Percentiles rank a stretch among this genome's conserved stretches.
Conservation (phyloP, 192 early-diverging fungal genomes). For the Rhizophlyctis rosea region DNA sequence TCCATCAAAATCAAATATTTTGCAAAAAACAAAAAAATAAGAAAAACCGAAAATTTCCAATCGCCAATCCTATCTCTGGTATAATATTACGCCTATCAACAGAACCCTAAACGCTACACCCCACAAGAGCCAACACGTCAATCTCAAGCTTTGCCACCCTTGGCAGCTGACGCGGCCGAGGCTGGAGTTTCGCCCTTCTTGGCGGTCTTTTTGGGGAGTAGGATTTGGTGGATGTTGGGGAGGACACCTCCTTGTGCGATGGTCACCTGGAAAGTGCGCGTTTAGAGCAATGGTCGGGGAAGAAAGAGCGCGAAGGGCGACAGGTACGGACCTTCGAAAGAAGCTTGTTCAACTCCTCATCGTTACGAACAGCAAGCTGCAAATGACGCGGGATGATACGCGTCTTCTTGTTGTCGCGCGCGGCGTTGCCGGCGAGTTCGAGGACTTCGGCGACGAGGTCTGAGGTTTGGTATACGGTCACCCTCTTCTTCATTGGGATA, state of each 20-base stretch:
- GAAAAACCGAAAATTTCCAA: no score
- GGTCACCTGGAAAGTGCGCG: slow-evolving; percentile 43
- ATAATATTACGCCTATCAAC: no score
- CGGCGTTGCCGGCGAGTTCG: slow-evolving; percentile 88
- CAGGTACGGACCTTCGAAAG: slow-evolving; percentile 52
- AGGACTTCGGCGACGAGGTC: slow-evolving; percentile 87
- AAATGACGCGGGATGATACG: slow-evolving; percentile 82
- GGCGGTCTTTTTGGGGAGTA: slow-evolving; percentile 23
- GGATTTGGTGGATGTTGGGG: slow-evolving; percentile 22
- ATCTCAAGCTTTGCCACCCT: no score
- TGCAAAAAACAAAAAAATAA: no score
- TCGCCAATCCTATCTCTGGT: no score
- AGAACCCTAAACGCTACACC: no score
- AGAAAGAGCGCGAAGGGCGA: background rate
- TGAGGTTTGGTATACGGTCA: background rate
- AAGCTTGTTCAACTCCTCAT: slow-evolving; percentile 84
- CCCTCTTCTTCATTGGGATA: no score
- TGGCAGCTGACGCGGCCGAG: no score
- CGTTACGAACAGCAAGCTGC: slow-evolving; percentile 85
- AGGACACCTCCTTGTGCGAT: slow-evolving; percentile 71
- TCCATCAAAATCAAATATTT: no score
- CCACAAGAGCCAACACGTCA: no score
- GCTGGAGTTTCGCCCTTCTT: background rate
- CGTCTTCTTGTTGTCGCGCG: slow-evolving; percentile 74
- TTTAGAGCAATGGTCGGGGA: background rate